Evolutionary conservation across 768 basidiomycete genomes (phyloP), one percentile per base, ranked within the genome.

Genomic region (Pisolithus tinctorius): DNA sequence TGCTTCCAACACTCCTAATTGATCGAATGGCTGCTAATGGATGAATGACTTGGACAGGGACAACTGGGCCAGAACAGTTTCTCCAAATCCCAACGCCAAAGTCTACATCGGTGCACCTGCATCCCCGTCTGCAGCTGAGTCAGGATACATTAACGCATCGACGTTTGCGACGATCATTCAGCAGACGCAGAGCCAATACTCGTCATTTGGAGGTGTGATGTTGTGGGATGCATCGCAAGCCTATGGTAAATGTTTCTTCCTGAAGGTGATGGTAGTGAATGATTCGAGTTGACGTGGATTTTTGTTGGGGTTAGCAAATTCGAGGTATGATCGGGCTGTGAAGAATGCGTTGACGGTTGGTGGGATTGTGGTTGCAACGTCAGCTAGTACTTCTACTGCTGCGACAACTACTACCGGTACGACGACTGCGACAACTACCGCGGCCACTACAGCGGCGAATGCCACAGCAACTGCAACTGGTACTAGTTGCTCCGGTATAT

Each of bases 31-130:
- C 11, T 34, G 34, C 10, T 34, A 34, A 34, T 4, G 13, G 34
- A 34, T 34, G 11, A 4, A 14, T 34, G 34, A 34, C 14, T 4
- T 34, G 34, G 34, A 55, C 54, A 75, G 75, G 76, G 75, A 74
- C 52, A 70, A 64, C 55, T 78, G 76, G 76, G 76, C 76, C 6
- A 69, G 64, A 38, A 65, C 61, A 0, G 54, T 63, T 31, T 75
- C 76, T 0, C 65, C 72, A 4, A 78, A 77, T 67, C 61, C 60
- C 55, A 61, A 74, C 58, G 69, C 77, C 50, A 78, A 78, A 58
- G 63, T 78, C 6, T 78, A 71, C 60, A 71, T 78, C 42, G 76
- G 77, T 42, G 77, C 70, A 20, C 75, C 77, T 0, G 76, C 69
- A 0, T 68, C 75, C 1, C 45, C 65, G 1, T 43, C 60, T 0